Evolutionary conservation across 2,329 filamentous ascomycete genomes (phyloP).

Genomic region (Botrytis galanthina): DNA sequence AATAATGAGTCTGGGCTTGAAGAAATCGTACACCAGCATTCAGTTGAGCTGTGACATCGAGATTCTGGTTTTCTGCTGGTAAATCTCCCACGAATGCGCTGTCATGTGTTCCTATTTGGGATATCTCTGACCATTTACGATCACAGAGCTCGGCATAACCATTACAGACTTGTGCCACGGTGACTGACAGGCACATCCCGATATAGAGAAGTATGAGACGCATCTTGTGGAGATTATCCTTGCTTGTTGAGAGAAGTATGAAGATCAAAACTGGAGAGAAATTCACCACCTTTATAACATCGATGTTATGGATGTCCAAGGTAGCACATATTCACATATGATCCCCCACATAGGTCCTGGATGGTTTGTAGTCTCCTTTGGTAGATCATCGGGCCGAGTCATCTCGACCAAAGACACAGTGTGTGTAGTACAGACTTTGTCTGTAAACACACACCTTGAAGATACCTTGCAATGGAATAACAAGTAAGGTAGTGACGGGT

Average conservation of each 20-base stretch:
- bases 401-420: not conserved
- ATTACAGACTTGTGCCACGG: constrained; percentile 46
- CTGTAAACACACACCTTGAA: not conserved
- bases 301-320: not conserved
- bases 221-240: not conserved
- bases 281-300: not conserved
- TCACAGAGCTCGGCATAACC: constrained; percentile 73
- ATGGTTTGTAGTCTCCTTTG: constrained; percentile 4
- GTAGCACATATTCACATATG: not conserved
- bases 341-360: not conserved
- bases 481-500: not conserved
- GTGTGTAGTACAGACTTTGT: not conserved
- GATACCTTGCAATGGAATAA: not conserved
- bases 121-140: constrained; percentile 71
- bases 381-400: constrained; percentile 11
- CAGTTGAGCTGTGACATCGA: constrained; percentile 58
- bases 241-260: not conserved
- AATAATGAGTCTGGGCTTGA: constrained; percentile 51
- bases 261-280: not conserved
- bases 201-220: constrained; percentile 8
- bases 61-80: constrained; percentile 52
- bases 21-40: constrained; percentile 63
- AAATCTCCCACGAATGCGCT: constrained; percentile 42
- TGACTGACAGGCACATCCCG: not conserved
- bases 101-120: constrained; percentile 70